A percentile compares a stretch with the other conserved stretches of the same genome.
Evolutionary conservation across 2,329 filamentous ascomycete genomes (phyloP).

Genomic region (Paecilomyces sp.): DNA sequence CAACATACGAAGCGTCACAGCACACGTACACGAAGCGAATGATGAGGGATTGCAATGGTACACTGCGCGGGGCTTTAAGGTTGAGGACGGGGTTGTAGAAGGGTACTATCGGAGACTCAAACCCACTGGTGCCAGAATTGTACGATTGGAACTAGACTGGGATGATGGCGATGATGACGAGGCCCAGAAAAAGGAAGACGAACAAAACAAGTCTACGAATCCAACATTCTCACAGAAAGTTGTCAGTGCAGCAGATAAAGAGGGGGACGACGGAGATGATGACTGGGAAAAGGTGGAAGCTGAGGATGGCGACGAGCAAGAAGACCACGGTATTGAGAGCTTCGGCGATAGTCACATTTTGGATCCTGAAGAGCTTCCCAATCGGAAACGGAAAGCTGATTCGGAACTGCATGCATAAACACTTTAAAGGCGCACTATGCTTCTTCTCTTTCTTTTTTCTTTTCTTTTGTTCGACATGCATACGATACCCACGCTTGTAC

Average conservation of each 20-base stretch:
- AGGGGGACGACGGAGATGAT: slow-evolving; percentile 25
- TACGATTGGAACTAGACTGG: slow-evolving; percentile 33
- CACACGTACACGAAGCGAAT: slow-evolving; percentile 60
- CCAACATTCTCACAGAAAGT: not conserved
- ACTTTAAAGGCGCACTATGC: not conserved
- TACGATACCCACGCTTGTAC: not conserved
- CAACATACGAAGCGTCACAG: slow-evolving; percentile 46
- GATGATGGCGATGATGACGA: slow-evolving; percentile 9
- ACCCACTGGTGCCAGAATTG: slow-evolving; percentile 49
- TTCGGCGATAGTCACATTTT: slow-evolving; percentile 26
- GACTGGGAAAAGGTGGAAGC: slow-evolving; percentile 37
- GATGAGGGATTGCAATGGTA: slow-evolving; percentile 56
- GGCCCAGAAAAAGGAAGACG: not conserved
- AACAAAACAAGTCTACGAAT: not conserved
- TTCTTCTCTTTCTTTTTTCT: not conserved
- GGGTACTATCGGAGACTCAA: slow-evolving; percentile 54
- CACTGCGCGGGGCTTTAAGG: slow-evolving; percentile 47
- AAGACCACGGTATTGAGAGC: slow-evolving; percentile 22
- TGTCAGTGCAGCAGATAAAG: not conserved
- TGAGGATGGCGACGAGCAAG: slow-evolving; percentile 25
- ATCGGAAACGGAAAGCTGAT: slow-evolving; percentile 8
- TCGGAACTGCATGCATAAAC: slow-evolving; percentile 2
- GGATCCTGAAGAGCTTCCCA: slow-evolving; percentile 8
- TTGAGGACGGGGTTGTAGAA: slow-evolving; percentile 43
- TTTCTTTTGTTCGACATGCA: not conserved